Evolutionary conservation across 2,329 filamentous ascomycete species (phyloP).

Genomic region (Alternaria rosae): DNA sequence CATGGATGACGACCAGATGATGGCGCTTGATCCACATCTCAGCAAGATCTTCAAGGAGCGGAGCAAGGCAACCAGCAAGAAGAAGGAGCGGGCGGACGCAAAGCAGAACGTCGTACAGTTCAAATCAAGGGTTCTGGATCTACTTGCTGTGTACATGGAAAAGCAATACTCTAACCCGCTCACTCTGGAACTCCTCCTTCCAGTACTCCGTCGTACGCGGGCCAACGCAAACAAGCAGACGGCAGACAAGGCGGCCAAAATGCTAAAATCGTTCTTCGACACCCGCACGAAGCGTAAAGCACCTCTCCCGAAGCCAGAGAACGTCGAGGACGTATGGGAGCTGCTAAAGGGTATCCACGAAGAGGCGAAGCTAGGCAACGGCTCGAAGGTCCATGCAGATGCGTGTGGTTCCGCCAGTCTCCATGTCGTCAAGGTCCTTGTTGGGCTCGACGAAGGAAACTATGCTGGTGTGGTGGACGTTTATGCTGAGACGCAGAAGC

Average conservation of each 20-base stretch:
- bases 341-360: slow-evolving; percentile 73
- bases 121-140: slow-evolving; percentile 90
- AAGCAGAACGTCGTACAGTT: slow-evolving; percentile 91
- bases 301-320: slow-evolving; percentile 54
- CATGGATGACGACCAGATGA: slow-evolving; percentile 97
- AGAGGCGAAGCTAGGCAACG: slow-evolving; percentile 68
- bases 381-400: slow-evolving; percentile 73
- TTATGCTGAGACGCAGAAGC: slow-evolving; percentile 54
- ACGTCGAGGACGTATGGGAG: slow-evolving; percentile 57
- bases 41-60: slow-evolving; percentile 84
- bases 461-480: slow-evolving; percentile 50
- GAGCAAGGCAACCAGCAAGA: slow-evolving; percentile 69
- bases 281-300: slow-evolving; percentile 61
- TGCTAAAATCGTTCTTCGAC: slow-evolving; percentile 76
- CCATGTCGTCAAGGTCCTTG: slow-evolving; percentile 69
- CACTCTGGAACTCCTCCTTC: slow-evolving; percentile 74
- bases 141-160: slow-evolving; percentile 84
- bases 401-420: slow-evolving; percentile 78
- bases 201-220: slow-evolving; percentile 77
- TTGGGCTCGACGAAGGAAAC: slow-evolving; percentile 55
- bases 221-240: slow-evolving; percentile 80
- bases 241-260: slow-evolving; percentile 73
- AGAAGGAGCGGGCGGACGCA: slow-evolving; percentile 85
- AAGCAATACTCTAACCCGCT: slow-evolving; percentile 74
- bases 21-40: slow-evolving; percentile 83